Evolutionary conservation across 139 green algal genomes (phyloP).

Genomic region (Yamagishiella unicocca): DNA sequence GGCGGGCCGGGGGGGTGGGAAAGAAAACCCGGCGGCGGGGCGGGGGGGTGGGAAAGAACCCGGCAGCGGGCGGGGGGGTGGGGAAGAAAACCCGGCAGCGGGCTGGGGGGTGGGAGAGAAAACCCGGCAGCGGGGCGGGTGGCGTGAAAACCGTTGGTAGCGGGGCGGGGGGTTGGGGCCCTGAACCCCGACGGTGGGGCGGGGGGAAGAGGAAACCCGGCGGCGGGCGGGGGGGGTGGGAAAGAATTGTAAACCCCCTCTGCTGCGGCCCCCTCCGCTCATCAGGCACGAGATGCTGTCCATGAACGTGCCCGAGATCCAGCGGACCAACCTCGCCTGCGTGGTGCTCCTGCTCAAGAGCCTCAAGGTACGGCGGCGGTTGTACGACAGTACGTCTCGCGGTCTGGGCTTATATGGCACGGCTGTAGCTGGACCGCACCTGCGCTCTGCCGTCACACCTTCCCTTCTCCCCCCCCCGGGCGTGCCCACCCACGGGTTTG

Average conservation of each 20-base stretch:
- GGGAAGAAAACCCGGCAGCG: neutral
- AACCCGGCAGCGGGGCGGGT: neutral
- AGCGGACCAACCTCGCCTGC: constrained; percentile 98
- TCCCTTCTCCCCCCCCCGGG: neutral
- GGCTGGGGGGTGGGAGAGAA: neutral
- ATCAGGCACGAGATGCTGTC: constrained; percentile 82
- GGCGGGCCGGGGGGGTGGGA: neutral
- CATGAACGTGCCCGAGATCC: constrained; percentile 95
- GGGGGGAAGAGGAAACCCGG: neutral
- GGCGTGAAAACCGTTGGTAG: too few relatives aligned
- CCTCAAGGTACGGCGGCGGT: constrained; percentile 33
- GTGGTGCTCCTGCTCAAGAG: constrained; percentile 91
- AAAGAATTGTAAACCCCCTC: neutral
- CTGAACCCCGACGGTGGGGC: too few relatives aligned
- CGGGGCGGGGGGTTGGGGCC: too few relatives aligned
- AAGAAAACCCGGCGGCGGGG: neutral
- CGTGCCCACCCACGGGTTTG: too few relatives aligned
- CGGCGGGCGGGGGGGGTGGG: neutral
- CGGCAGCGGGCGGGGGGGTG: neutral
- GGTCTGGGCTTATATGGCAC: too few relatives aligned
- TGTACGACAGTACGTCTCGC: too few relatives aligned
- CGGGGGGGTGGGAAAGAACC: neutral
- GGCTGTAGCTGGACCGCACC: neutral
- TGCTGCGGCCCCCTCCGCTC: neutral
- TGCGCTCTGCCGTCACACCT: neutral